phyloP scores from a whole-genome alignment of 805 yeast genomes.

The Priceomyces haplophilus region DNA sequence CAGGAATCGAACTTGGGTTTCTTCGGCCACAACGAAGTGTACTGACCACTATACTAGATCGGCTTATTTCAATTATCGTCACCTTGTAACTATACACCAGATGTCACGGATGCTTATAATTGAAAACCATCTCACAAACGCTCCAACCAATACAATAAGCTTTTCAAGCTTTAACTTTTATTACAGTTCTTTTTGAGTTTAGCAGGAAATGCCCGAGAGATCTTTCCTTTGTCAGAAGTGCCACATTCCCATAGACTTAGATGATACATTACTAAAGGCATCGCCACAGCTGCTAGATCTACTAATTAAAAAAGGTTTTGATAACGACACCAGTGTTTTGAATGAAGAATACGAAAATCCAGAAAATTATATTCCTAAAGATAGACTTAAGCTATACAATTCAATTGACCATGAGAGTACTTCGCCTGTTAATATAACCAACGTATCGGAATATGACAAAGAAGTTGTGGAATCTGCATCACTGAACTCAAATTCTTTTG shows the following conservation, averaged over 20 bases:
- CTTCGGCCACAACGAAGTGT: slow-evolving; percentile 50
- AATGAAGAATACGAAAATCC: slow-evolving; percentile 12
- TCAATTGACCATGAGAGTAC: slow-evolving; percentile 22
- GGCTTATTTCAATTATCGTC: slow-evolving; percentile 19
- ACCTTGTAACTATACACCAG: no score
- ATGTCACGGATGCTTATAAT: no score
- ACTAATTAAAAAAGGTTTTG: slow-evolving; percentile 33
- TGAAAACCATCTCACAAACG: no score
- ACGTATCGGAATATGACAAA: slow-evolving; percentile 31
- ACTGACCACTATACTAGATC: slow-evolving; percentile 51
- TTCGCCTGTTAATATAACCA: slow-evolving; percentile 21
- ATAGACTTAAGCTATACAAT: slow-evolving; percentile 35
- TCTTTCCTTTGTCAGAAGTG: slow-evolving; percentile 56
- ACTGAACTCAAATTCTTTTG: slow-evolving; percentile 17
- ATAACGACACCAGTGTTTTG: neutral
- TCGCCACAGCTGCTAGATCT: slow-evolving; percentile 55
- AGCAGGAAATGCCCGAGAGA: slow-evolving; percentile 7
- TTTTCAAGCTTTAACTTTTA: no score
- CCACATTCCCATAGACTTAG: slow-evolving; percentile 53
- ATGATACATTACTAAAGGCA: slow-evolving; percentile 51
- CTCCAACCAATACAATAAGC: no score
- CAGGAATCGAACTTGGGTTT: slow-evolving; percentile 52
- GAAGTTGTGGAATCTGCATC: slow-evolving; percentile 13
- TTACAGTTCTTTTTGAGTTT: no score
- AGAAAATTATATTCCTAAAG: slow-evolving; percentile 34